Evolutionary conservation across 2,329 filamentous ascomycete species (phyloP), one percentile per base, ranked within the genome.

Genomic region (Didymella pomorum): DNA sequence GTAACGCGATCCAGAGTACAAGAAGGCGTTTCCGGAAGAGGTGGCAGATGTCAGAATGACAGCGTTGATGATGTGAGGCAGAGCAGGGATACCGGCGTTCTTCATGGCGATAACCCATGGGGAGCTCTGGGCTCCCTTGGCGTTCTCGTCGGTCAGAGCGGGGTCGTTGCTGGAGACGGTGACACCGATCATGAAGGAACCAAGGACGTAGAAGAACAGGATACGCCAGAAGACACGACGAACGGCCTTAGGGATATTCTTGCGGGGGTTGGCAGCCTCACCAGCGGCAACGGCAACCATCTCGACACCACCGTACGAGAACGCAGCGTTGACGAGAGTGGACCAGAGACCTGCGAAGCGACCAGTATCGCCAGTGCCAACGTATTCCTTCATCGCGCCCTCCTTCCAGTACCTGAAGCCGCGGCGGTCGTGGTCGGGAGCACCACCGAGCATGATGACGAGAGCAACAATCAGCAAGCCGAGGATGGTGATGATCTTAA

Each of bases 41-140:
- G 86, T 88, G 0, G 88, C 89, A 0, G 88, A 89, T 0, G 87
- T 90, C 64, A 93, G 82, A 65, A 93, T 88, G 25, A 93, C 82
- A 33, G 89, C 90, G 72, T 94, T 94, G 76, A 93, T 87, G 53
- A 93, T 84, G 6, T 86, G 87, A 0, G 89, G 88, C 4, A 93
- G 83, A 7, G 83, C 87, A 4, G 80, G 81, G 56, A 93, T 87
- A 0, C 88, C 86, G 2, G 89, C 90, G 28, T 86, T 83, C 11
- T 84, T 81, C 35, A 89, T 87, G 18, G 89, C 90, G 62, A 93
- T 90, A 58, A 93, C 71, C 71, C 74, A 77, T 7, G 71, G 76
- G 8, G 75, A 78, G 43, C 62, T 66, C 50, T 73, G 71, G n/a
- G 74, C 75, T 47, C 72, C 72, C 45, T 70, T 67, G 41, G 70